These are phyloP conservation scores for Fusarium luffae DNA, from an alignment of 2,329 filamentous ascomycete species.

Conservation along the genomic window DNA sequence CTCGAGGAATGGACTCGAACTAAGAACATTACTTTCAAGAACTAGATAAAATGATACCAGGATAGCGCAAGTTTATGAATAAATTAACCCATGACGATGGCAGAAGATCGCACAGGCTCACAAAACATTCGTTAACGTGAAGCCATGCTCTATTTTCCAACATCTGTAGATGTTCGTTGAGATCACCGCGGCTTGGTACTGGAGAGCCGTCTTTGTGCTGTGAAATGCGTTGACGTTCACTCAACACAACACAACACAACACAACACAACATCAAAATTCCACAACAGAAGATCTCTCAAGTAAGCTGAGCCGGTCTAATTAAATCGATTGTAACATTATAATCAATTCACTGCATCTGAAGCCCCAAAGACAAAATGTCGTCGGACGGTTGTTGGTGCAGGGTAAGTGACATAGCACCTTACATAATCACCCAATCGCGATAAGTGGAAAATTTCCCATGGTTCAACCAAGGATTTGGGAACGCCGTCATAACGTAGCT, in stretches of 20 bases:
- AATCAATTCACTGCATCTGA: neutral
- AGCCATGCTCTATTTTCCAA: no score
- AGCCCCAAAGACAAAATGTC: no score
- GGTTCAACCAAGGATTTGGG: conserved; percentile 15
- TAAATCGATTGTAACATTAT: neutral
- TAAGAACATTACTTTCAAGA: conserved; percentile 71
- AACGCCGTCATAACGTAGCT: conserved; percentile 27
- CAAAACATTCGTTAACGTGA: no score
- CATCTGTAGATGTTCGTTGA: no score
- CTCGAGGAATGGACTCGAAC: conserved; percentile 71
- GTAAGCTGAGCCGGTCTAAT: accelerated
- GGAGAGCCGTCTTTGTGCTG: no score
- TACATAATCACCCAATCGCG: conserved; percentile 41
- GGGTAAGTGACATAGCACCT: conserved; percentile 37
- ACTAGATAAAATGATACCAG: conserved; percentile 36
- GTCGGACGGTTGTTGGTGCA: neutral
- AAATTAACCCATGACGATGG: neutral
- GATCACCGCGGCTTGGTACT: no score
- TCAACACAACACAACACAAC: no score
- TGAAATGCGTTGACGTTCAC: no score
- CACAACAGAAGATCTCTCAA: no score
- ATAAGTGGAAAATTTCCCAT: conserved; percentile 45
- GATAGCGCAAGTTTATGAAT: neutral
- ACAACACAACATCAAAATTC: no score
- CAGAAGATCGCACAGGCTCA: neutral